Evolutionary conservation across 495 filamentous ascomycete genomes (phyloP).

Genomic region (Cladorrhinum samala): DNA sequence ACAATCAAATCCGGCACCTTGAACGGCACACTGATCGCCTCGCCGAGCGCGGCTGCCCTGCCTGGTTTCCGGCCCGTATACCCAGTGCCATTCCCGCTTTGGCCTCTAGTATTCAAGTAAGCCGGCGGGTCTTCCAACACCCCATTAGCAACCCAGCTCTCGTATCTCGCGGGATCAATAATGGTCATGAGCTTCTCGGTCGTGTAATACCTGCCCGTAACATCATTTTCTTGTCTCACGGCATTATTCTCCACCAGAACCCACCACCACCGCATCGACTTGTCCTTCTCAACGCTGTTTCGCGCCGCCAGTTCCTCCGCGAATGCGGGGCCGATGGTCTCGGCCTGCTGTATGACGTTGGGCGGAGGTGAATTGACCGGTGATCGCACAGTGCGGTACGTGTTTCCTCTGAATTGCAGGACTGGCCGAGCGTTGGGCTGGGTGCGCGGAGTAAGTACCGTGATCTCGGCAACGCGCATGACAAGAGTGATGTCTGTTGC

Average conservation of each 20-base stretch:
- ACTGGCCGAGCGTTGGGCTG: conserved; percentile 8
- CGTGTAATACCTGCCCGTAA: conserved; percentile 41
- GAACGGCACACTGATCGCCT: neutral
- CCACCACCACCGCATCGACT: conserved; percentile 29
- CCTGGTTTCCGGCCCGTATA: neutral
- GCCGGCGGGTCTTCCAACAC: conserved; percentile 28
- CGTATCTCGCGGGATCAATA: conserved; percentile 23
- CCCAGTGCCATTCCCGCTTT: conserved; percentile 15
- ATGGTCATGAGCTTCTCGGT: conserved; percentile 30
- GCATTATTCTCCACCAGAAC: conserved; percentile 12
- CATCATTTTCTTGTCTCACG: conserved; percentile 21
- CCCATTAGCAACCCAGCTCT: conserved; percentile 19
- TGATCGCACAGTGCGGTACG: conserved; percentile 20
- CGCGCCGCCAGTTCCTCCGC: conserved; percentile 30
- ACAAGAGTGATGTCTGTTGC: conserved; percentile 15
- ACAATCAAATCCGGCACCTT: neutral
- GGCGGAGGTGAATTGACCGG: conserved; percentile 11
- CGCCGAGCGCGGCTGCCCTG: neutral
- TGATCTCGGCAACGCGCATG: conserved; percentile 30
- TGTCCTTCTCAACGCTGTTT: conserved; percentile 25
- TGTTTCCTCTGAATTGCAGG: conserved; percentile 25
- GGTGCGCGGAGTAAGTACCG: conserved; percentile 9
- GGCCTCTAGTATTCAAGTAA: conserved; percentile 36
- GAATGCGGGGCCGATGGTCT: conserved; percentile 29
- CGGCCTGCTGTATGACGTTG: conserved; percentile 3